Evolutionary conservation across 2,329 filamentous ascomycete genomes (phyloP), one percentile per base, ranked within the genome.

Genomic region (Monosporascus sp.): DNA sequence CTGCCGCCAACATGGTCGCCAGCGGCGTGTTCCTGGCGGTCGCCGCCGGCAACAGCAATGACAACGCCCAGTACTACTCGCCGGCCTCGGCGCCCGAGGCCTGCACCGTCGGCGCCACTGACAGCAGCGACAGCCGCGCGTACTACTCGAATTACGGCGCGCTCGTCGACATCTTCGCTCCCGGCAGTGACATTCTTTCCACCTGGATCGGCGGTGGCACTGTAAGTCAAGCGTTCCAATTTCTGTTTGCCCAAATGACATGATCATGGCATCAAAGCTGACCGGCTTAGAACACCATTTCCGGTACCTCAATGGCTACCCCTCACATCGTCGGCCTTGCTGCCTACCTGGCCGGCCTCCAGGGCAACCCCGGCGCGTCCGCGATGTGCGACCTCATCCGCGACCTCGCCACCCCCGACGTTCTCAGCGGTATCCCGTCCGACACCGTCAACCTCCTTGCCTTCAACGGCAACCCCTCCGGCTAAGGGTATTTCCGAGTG

Each of bases 291-390:
- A 69, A 69, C 48, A 73, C 63, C 26, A 73, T 83, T 61, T 78
- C 74, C 17, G 84, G 84, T 31, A 87, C 84, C 6, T 82, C 77
- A 37, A 86, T 86, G 82, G 80, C 83, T 2, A 71, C 75, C 4
- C 83, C 84, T 0, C 82, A 86, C 62, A 73, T 87, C 51, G 73
- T 79, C 22, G 84, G 84, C 11, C 66, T 87, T 17, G 80, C 77
- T 14, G 73, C 80, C 17, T 86, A 85, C 64, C 66, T 86, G 27
- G 63, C 78, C 55, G 70, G 64, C 9, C 66, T 78, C 2, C 74
- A 79, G 63, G 62, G 65, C 27, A 57, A 64, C 44, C 58, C 58
- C 7, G 72, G 70, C 17, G 76, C 80, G 0, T 66, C 59, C 43
- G 68, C 66, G 44, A 71, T 80, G 31, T 74, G 73, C 62, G 49